Evolutionary conservation across 345 rosid species (phyloP).

Genomic region (Physaria fendleri): DNA sequence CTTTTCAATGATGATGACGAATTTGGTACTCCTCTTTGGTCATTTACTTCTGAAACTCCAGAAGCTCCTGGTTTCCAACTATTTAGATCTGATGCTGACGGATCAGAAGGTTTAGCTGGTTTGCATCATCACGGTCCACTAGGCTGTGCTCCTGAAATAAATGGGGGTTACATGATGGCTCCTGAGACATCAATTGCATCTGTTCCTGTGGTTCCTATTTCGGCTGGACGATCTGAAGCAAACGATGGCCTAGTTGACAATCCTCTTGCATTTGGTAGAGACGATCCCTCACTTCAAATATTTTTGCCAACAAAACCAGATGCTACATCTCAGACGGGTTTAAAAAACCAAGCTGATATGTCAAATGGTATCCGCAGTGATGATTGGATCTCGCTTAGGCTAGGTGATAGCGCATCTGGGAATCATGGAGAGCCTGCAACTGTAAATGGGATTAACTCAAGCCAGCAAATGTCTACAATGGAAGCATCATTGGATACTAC

Average conservation of each 20-base stretch:
- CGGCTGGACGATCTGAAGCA: constrained; percentile 43
- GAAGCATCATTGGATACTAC: constrained; percentile 46
- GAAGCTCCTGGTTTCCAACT: constrained; percentile 69
- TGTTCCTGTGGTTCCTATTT: constrained; percentile 40
- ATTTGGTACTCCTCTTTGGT: constrained; percentile 65
- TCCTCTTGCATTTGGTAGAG: constrained; percentile 67
- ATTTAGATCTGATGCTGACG: constrained; percentile 54
- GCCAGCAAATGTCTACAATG: constrained; percentile 48
- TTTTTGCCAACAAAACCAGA: constrained; percentile 82
- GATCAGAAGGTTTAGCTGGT: constrained; percentile 52
- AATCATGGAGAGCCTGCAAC: constrained; percentile 41
- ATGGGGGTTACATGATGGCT: constrained; percentile 57
- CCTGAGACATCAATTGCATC: constrained; percentile 50
- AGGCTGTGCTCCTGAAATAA: constrained; percentile 47
- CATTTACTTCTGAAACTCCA: constrained; percentile 62
- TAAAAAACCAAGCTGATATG: constrained; percentile 57
- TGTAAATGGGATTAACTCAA: constrained; percentile 46
- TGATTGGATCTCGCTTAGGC: constrained; percentile 92
- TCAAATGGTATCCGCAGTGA: constrained; percentile 70
- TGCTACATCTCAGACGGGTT: constrained; percentile 50
- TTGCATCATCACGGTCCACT: constrained; percentile 49
- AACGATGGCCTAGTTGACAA: constrained; percentile 75
- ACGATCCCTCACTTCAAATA: constrained; percentile 88
- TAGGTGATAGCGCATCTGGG: constrained; percentile 64
- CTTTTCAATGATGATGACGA: constrained; percentile 63